A percentile compares a stretch with the other conserved stretches of the same genome.
These are phyloP conservation scores for Talaromyces trachyspermus DNA, from an alignment of 495 filamentous ascomycete genomes.

Conservation along the genomic window DNA sequence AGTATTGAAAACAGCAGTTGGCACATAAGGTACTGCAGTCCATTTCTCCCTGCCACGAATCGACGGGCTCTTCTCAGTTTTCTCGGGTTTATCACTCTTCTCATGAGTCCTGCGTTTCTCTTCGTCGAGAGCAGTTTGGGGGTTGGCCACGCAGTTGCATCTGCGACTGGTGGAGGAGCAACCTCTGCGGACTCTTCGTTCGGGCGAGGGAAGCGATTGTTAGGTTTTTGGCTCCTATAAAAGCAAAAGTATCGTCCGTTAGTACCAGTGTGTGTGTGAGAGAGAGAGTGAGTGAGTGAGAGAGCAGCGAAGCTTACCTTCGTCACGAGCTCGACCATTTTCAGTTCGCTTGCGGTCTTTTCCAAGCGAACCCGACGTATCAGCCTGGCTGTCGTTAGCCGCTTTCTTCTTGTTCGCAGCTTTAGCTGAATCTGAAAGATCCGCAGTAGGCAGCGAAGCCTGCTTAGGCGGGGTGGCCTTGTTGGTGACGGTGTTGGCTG, in stretches of 20 bases:
- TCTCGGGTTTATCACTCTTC: conserved; percentile 58
- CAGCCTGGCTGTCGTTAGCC: conserved; percentile 12
- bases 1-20: conserved; percentile 75
- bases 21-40: conserved; percentile 65
- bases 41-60: conserved; percentile 61
- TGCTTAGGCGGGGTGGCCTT: conserved; percentile 29
- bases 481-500: conserved; percentile 12
- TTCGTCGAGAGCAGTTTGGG: conserved; percentile 71
- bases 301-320: conserved; percentile 20
- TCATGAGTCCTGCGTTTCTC: conserved; percentile 64
- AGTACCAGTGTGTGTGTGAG: not conserved
- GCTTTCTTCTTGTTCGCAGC: conserved; percentile 41
- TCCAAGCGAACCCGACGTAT: conserved; percentile 19
- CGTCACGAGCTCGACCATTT: conserved; percentile 34
- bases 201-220: conserved; percentile 32
- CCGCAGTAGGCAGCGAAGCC: conserved; percentile 21
- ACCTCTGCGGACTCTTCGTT: conserved; percentile 32
- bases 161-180: conserved; percentile 52
- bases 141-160: conserved; percentile 81
- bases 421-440: conserved; percentile 37
- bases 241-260: not conserved
- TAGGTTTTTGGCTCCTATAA: conserved; percentile 10
- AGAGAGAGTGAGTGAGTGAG: not conserved
- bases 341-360: conserved; percentile 39
- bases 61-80: conserved; percentile 51